phyloP scores from a whole-genome alignment of 2,329 filamentous ascomycete genomes.

The Sporothrix curviconia region DNA sequence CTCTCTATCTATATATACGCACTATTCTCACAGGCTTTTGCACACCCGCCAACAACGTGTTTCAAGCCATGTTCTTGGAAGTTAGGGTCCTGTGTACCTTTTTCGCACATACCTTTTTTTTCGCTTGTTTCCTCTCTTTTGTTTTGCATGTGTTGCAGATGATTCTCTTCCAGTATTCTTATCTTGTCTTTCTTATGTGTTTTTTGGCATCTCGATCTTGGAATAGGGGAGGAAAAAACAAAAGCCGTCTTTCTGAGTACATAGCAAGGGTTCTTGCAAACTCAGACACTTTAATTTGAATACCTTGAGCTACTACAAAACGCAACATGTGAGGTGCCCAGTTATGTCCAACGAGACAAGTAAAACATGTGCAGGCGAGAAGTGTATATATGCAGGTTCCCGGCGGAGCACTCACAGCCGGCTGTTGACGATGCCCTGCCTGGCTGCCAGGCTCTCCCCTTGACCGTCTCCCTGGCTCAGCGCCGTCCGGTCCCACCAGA shows the following conservation, averaged over 20 bases:
- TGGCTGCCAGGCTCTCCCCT: neutral
- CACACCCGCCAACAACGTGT: neutral
- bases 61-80: no score
- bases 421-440: neutral
- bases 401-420: no score
- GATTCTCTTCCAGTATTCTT: neutral
- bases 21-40: no score
- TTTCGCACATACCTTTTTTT: neutral
- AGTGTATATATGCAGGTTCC: no score
- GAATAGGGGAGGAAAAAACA: neutral
- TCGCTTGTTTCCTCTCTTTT: neutral
- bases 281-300: neutral
- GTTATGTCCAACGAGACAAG: no score
- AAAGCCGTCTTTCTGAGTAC: neutral
- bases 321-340: no score
- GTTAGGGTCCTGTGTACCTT: neutral
- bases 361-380: no score
- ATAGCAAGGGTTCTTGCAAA: neutral
- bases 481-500: conserved; percentile 53
- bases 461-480: conserved; percentile 39
- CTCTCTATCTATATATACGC: neutral
- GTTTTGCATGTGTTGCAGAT: neutral
- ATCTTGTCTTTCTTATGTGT: neutral
- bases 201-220: neutral
- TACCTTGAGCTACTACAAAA: no score